A percentile compares a stretch with the other conserved stretches of the same genome.
Conservation (phyloP, 345 rosid species). For the Moricandia moricandioides region DNA sequence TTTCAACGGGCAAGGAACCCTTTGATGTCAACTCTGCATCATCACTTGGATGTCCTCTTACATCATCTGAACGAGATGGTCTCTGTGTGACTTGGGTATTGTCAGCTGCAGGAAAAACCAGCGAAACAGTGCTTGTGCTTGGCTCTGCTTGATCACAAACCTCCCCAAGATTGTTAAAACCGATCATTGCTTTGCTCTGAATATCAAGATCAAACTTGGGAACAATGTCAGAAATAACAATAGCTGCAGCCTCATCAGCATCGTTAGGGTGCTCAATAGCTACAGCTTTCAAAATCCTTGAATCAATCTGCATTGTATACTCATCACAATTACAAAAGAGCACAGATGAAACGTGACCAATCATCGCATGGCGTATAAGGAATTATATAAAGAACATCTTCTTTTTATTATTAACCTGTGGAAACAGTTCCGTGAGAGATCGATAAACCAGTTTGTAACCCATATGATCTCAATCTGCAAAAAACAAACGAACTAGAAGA, state of each 20-base stretch:
- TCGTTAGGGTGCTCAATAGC: constrained; percentile 73
- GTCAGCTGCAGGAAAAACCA: too few species aligned
- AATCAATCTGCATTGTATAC: constrained; percentile 47
- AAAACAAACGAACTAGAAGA: too few species aligned
- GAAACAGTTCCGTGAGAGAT: constrained; percentile 62
- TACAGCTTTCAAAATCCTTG: constrained; percentile 74
- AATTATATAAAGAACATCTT: too few species aligned
- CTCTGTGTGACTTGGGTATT: too few species aligned
- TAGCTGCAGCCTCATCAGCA: constrained; percentile 64
- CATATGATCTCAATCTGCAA: constrained; percentile 38
- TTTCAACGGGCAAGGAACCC: constrained; percentile 26
- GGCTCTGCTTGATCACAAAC: too few species aligned
- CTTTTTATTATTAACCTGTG: constrained; percentile 52
- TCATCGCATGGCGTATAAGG: too few species aligned
- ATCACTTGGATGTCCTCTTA: constrained; percentile 27
- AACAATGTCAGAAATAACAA: constrained; percentile 66
- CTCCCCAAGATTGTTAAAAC: too few species aligned
- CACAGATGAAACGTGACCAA: too few species aligned
- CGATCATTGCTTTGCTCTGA: too few species aligned
- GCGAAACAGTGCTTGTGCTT: too few species aligned
- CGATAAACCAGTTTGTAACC: constrained; percentile 55
- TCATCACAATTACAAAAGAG: too few species aligned
- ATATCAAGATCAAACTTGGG: constrained; percentile 37
- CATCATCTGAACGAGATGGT: constrained; percentile 7
- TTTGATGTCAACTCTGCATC: constrained; percentile 34